Conservation (phyloP, 2,329 filamentous ascomycete genomes). For the Arthroderma uncinatum region DNA sequence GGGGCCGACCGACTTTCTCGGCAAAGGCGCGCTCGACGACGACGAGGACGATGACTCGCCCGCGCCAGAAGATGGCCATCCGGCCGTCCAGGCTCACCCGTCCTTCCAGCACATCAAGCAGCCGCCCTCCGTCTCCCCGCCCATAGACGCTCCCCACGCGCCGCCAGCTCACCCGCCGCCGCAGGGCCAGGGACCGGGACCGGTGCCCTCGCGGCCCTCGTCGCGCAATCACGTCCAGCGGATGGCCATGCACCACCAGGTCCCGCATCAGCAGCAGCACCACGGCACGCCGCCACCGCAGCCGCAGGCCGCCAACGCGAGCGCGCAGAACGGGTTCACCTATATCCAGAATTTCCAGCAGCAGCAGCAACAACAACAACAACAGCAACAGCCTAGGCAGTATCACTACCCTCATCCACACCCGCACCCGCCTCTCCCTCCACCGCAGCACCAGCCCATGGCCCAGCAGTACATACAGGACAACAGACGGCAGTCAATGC, state of each 20-base stretch:
- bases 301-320: background rate
- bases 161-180: conserved; percentile 58
- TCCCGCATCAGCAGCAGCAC: conserved; percentile 48
- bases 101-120: conserved; percentile 50
- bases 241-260: conserved; percentile 61
- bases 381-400: background rate
- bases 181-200: conserved; percentile 75
- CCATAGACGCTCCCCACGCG: conserved; percentile 57
- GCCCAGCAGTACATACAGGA: conserved; percentile 66
- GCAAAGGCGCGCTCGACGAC: conserved; percentile 61
- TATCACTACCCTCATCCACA: conserved; percentile 4
- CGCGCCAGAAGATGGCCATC: conserved; percentile 48
- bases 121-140: conserved; percentile 78
- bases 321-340: background rate
- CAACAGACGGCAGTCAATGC: conserved; percentile 61
- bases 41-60: conserved; percentile 74
- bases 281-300: conserved; percentile 27
- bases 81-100: conserved; percentile 35
- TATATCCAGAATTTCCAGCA: conserved; percentile 18
- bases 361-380: conserved; percentile 8
- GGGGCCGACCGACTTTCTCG: conserved; percentile 82
- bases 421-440: conserved; percentile 13
- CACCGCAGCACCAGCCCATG: conserved; percentile 27
- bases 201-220: conserved; percentile 60
- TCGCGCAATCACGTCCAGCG: conserved; percentile 72